Evolutionary conservation across 2,329 filamentous ascomycete species (phyloP).

Genomic region (Colletotrichum lindemuthianum): DNA sequence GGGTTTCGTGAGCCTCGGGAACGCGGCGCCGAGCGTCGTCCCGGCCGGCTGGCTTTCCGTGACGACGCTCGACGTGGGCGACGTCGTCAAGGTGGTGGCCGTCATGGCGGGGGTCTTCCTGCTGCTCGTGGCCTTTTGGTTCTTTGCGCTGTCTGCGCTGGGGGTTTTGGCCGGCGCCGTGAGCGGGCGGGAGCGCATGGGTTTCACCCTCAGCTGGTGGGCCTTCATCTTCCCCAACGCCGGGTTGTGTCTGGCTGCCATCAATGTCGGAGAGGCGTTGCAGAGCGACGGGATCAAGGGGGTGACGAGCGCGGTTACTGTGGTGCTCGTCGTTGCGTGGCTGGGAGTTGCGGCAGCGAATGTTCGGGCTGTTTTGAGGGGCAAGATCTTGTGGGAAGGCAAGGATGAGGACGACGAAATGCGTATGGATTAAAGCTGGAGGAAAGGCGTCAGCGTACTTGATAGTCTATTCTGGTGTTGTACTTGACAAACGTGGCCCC

Average conservation of each 20-base stretch:
- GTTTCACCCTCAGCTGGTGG: slow-evolving; percentile 63
- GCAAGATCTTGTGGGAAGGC: slow-evolving; percentile 56
- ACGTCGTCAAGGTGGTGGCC: slow-evolving; percentile 55
- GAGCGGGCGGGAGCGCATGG: slow-evolving; percentile 42
- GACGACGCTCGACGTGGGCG: slow-evolving; percentile 40
- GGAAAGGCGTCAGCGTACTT: too few species aligned
- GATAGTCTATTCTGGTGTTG: too few species aligned
- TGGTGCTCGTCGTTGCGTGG: slow-evolving; percentile 60
- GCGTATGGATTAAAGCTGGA: background rate
- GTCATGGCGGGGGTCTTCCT: slow-evolving; percentile 59
- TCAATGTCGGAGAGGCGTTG: slow-evolving; percentile 58
- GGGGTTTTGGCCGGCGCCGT: slow-evolving; percentile 45
- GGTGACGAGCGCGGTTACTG: slow-evolving; percentile 59
- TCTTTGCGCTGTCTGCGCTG: slow-evolving; percentile 57
- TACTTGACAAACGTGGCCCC: too few species aligned
- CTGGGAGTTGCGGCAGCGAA: slow-evolving; percentile 55
- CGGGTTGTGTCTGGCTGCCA: slow-evolving; percentile 63
- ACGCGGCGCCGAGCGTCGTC: slow-evolving; percentile 37
- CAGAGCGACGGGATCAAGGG: slow-evolving; percentile 56
- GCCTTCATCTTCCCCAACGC: slow-evolving; percentile 70
- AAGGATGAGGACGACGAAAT: slow-evolving; percentile 35
- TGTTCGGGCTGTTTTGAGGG: slow-evolving; percentile 53
- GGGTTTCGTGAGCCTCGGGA: slow-evolving; percentile 56
- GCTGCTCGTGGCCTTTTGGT: slow-evolving; percentile 64
- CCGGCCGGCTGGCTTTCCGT: slow-evolving; percentile 40